Base-by-base conservation (phyloP, 495 filamentous ascomycete species). In the Hypoxylon rickii region DNA sequence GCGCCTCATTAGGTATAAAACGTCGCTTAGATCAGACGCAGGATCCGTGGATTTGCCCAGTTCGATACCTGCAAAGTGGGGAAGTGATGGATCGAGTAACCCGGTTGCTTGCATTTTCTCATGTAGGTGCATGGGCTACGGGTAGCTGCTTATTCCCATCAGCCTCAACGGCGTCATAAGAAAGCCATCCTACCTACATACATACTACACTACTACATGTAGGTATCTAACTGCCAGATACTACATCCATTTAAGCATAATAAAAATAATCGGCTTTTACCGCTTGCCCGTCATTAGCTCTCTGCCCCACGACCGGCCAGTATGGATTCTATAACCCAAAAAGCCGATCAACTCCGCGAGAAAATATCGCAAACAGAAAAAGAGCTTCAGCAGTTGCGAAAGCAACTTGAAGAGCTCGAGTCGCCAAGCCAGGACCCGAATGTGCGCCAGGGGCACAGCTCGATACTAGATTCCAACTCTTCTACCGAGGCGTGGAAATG, bases 401-500 rank as follows among this genome's bases (percentile, higher is more conserved):
- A 41, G 22, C 66, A 74, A 39, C 68, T 76, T 16, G 63, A 61
- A 10, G 63, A 66, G 45, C 49, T 73, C 21, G 72, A 76, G 47
- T 38, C 59, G 18, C 12, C 51, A 1, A n/a, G 17, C 26, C 42
- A 21, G n/a, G n/a, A 20, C 46, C 16, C 2, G 42, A 32, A 47
- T 31, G n/a, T 29, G 12, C 41, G 46, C 10, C 46, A 64, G 16
- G 21, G 24, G 7, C 11, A 7, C n/a, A 8, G 38, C 13, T 44
- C 36, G 20, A 33, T 32, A 38, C 19, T 50, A 33, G 16, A 41
- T 13, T 2, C 22, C 36, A 42, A 48, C 7, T 31, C 50, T 26
- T n/a, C 47, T 34, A 32, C 44, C 29, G 45, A n/a, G 0, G 64
- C 47, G 16, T 72, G 70, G 50, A 81, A 73, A 55, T 88, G 86